These are phyloP conservation scores for Echria macrotheca DNA, from an alignment of 495 filamentous ascomycete genomes.

Conservation along the genomic window DNA sequence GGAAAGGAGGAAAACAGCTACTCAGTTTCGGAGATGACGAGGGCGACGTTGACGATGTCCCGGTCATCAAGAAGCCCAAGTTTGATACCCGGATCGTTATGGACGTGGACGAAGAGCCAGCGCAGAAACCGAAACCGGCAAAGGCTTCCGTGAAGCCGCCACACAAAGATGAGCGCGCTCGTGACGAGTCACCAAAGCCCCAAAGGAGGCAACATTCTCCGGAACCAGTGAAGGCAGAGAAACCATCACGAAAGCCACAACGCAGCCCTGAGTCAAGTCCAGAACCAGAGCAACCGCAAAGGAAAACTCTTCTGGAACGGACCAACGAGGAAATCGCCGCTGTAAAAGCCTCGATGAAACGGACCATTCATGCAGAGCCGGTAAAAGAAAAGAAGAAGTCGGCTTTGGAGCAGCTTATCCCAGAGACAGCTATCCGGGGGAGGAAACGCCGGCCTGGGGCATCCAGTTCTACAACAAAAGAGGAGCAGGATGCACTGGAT, in stretches of 20 bases:
- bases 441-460: constrained; percentile 66
- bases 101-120: constrained; percentile 39
- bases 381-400: constrained; percentile 56
- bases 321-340: constrained; percentile 90
- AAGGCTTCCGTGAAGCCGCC: constrained; percentile 27
- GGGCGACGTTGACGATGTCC: constrained; percentile 57
- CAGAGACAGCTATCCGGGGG: constrained; percentile 69
- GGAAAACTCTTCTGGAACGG: constrained; percentile 45
- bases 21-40: constrained; percentile 90
- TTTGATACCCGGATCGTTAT: constrained; percentile 82
- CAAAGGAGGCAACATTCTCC: constrained; percentile 19
- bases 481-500: constrained; percentile 60
- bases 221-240: constrained; percentile 17
- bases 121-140: constrained; percentile 19
- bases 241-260: constrained; percentile 13
- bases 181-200: too few relatives aligned
- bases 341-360: constrained; percentile 87
- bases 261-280: constrained; percentile 34
- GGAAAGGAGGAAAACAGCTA: constrained; percentile 70
- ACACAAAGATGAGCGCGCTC: constrained; percentile 21
- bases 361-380: constrained; percentile 58
- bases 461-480: constrained; percentile 27
- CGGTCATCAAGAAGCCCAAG: constrained; percentile 78
- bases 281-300: constrained; percentile 42
- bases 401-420: constrained; percentile 77